A percentile compares a stretch with the other conserved stretches of the same genome.
These are phyloP conservation scores for Agarophyton chilense DNA, from an alignment of 23 red algal genomes.

Conservation along the genomic window DNA sequence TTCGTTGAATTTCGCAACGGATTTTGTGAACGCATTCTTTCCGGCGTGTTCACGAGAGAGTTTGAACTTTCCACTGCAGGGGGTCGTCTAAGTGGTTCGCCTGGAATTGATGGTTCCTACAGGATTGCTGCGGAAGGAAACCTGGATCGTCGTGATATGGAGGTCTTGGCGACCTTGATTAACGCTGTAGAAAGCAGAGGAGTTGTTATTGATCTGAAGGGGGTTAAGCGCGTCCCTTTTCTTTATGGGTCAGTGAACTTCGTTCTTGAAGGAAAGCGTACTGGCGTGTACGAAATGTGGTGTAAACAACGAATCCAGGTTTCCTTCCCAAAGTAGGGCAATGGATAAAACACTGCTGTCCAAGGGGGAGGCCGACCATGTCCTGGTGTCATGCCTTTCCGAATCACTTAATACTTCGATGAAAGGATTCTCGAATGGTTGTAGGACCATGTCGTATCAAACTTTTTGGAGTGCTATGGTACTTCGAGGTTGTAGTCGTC, in stretches of 20 bases:
- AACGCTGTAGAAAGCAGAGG: slow-evolving; percentile 22
- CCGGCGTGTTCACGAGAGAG: neutral
- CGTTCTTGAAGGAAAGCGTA: slow-evolving; percentile 12
- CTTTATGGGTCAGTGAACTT: slow-evolving; percentile 25
- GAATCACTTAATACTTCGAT: too few relatives aligned
- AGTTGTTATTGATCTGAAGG: slow-evolving; percentile 21
- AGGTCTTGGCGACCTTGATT: neutral
- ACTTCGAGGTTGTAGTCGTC: too few relatives aligned
- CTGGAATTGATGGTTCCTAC: neutral
- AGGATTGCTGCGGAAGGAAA: slow-evolving; percentile 6
- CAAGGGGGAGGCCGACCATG: neutral
- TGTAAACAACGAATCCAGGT: neutral
- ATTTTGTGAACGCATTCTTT: slow-evolving; percentile 25
- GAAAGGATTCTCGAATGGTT: too few relatives aligned
- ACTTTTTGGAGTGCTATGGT: too few relatives aligned
- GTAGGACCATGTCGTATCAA: too few relatives aligned
- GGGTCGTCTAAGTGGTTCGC: neutral
- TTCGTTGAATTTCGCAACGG: slow-evolving; percentile 31
- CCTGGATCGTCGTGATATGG: slow-evolving; percentile 7
- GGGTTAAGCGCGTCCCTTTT: slow-evolving; percentile 14
- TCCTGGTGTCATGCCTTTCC: too few relatives aligned
- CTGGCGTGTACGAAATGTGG: slow-evolving; percentile 9
- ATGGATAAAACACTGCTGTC: neutral
- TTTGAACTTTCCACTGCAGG: slow-evolving; percentile 2
- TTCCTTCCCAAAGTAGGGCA: neutral